phyloP scores from a whole-genome alignment of 2,329 filamentous ascomycete species.

The Myrmaecium sp. region DNA sequence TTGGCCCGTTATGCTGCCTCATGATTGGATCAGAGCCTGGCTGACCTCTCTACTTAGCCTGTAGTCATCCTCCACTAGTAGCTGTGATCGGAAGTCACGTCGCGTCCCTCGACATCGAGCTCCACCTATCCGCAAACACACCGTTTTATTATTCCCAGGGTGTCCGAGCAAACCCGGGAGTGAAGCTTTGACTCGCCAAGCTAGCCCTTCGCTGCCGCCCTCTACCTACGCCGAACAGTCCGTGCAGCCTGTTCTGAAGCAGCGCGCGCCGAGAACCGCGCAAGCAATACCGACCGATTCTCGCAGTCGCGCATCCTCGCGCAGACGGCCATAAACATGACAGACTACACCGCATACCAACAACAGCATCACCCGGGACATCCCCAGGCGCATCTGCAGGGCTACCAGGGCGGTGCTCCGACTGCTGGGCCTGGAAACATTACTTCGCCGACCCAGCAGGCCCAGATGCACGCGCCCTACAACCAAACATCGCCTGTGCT shows the following conservation, averaged over 20 bases:
- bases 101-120: no score
- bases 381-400: constrained; percentile 22
- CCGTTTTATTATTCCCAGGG: no score
- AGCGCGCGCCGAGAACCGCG: constrained; percentile 3
- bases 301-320: neutral
- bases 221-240: constrained; percentile 9
- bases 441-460: constrained; percentile 53
- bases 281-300: neutral
- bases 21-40: no score
- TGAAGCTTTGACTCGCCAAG: constrained; percentile 10
- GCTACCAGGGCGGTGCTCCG: constrained; percentile 17
- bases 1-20: no score
- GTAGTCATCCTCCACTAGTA: no score
- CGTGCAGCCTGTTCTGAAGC: constrained; percentile 8
- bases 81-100: no score
- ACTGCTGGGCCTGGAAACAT: constrained; percentile 30
- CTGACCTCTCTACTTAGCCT: no score
- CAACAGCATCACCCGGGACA: constrained; percentile 26
- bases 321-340: constrained; percentile 14
- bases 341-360: constrained; percentile 33
- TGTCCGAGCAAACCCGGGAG: no score
- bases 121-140: no score
- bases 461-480: constrained; percentile 43
- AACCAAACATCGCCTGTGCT: constrained; percentile 65
- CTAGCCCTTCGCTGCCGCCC: constrained; percentile 11